Base-by-base conservation (phyloP, 2,329 filamentous ascomycete genomes). In the Ophiostoma sp. region DNA sequence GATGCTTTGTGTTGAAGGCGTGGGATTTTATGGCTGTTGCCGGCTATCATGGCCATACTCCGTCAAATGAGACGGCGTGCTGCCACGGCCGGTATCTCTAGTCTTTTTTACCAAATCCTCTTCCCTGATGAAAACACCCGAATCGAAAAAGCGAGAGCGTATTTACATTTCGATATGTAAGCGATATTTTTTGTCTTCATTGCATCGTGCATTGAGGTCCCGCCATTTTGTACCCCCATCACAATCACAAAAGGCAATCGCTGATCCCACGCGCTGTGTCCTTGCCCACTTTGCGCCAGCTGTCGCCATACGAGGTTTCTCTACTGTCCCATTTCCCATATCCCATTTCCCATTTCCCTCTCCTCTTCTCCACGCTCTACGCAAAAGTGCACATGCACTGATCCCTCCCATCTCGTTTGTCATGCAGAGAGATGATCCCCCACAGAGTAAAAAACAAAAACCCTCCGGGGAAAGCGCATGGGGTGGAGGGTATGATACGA, bases 41-140 rank as follows among this genome's bases (percentile, higher is more conserved):
- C 17, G 11, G n/a, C 36, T 42, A 66, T 45, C 61, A 28, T 19
- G 22, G 36, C n/a, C 12, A 15, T 11, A 5, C 19, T 12, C 33
- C 3, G 25, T 31, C 71, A 12, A 72, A 72, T 72, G 36, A 68
- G 39, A 59, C 12, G 8, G 3, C 19, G 28, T 64, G 8, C 25
- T 59, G 33, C 22, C 28, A 4, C 17, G 22, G 61, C 25, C 8
- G 19, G 28, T 52, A 52, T 69, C 28, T 69, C 63, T 19, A 50
- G n/a, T 31, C 42, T 12, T 68, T 25, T 19, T 69, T 57, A 73
- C 63, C 55, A 59, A 59, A 64, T 66, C 6, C 12, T 42, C 55
- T 69, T 39, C 31, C 33, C 50, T 72, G 36, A 61, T 72, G 42
- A 3, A 55, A 55, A 19, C 15, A 5, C 6, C 3, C 12, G 33